Evolutionary conservation across 2,329 filamentous ascomycete genomes (phyloP).

Genomic region (Colletotrichum sansevieriae): DNA sequence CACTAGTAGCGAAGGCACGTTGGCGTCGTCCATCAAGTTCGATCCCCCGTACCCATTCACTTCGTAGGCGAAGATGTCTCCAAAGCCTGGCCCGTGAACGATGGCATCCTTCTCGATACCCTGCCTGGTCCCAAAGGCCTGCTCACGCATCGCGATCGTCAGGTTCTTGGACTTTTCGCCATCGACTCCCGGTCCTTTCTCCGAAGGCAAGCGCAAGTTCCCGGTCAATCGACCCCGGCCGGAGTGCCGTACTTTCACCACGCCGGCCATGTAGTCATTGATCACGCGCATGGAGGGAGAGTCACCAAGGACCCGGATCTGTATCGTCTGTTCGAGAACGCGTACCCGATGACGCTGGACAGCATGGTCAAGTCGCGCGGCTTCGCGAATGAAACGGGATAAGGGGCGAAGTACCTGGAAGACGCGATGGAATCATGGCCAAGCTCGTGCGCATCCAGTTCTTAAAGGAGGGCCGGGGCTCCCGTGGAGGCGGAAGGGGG

Average conservation of each 20-base stretch:
- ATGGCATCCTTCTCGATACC: slow-evolving; percentile 81
- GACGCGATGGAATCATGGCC: no score
- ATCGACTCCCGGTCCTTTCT: slow-evolving; percentile 53
- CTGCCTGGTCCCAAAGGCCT: slow-evolving; percentile 73
- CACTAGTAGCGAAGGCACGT: slow-evolving; percentile 75
- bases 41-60: slow-evolving; percentile 79
- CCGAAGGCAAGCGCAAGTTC: slow-evolving; percentile 78
- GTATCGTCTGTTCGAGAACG: slow-evolving; percentile 85
- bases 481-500: not conserved
- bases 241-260: slow-evolving; percentile 85
- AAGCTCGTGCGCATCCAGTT: slow-evolving; percentile 26
- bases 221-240: slow-evolving; percentile 83
- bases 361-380: slow-evolving; percentile 85
- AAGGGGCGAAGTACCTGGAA: not conserved
- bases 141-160: slow-evolving; percentile 64
- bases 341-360: slow-evolving; percentile 85
- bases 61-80: slow-evolving; percentile 81
- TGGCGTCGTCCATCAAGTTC: slow-evolving; percentile 80
- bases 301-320: slow-evolving; percentile 70
- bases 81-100: slow-evolving; percentile 64
- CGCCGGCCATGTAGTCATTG: slow-evolving; percentile 80
- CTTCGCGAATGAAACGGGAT: slow-evolving; percentile 58
- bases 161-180: slow-evolving; percentile 59
- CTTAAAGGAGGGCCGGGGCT: slow-evolving; percentile 27
- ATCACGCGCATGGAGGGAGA: slow-evolving; percentile 62